phyloP scores from a whole-genome alignment of 225 moss, liverwort and hornwort species.

The Ulota crispa region DNA sequence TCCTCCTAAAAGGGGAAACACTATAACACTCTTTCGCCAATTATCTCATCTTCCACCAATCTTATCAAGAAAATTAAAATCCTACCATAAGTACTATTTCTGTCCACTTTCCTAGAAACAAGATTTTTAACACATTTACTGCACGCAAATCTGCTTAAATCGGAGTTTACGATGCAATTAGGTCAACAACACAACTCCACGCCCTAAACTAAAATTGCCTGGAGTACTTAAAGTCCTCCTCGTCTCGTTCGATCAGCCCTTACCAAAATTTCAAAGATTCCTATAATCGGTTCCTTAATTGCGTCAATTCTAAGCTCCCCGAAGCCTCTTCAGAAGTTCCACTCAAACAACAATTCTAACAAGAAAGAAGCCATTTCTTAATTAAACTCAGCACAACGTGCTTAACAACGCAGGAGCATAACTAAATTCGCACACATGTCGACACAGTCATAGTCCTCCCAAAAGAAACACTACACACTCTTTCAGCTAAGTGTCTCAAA shows the following conservation, averaged over 20 bases:
- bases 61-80: not conserved
- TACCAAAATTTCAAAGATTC: not conserved
- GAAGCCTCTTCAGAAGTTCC: not conserved
- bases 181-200: conserved; percentile 13
- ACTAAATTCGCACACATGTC: not conserved
- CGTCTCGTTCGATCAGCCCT: not conserved
- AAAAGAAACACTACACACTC: not conserved
- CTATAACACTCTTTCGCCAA: not conserved
- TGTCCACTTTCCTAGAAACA: not conserved
- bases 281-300: not conserved
- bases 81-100: not conserved
- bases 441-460: not conserved
- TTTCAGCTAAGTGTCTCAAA: not conserved
- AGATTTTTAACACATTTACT: not conserved
- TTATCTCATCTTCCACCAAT: not conserved
- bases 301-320: not conserved
- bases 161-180: not conserved
- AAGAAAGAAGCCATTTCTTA: not conserved
- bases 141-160: not conserved
- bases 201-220: not conserved
- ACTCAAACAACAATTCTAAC: not conserved
- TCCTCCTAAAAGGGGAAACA: not conserved
- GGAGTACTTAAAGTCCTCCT: not conserved
- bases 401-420: not conserved
- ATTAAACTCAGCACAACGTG: not conserved